Percentiles rank a stretch among this genome's conserved stretches.
Evolutionary conservation across 2,329 filamentous ascomycete species (phyloP).

Genomic region (Penicillium sp.): DNA sequence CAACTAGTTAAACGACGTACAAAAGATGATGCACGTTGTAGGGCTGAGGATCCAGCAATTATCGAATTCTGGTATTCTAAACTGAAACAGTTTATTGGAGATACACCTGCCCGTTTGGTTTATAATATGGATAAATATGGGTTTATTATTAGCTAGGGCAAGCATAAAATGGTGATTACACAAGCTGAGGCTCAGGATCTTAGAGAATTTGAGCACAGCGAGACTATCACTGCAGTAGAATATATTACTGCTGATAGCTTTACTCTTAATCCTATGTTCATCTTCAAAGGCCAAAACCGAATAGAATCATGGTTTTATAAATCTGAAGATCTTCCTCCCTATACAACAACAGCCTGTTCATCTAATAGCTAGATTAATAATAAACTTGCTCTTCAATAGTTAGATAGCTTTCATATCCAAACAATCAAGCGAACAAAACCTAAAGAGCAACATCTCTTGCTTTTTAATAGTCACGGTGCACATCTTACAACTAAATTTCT

Average conservation of each 20-base stretch:
- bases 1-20: too few species aligned
- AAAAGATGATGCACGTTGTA: too few species aligned
- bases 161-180: too few species aligned
- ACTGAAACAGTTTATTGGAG: too few species aligned
- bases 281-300: neutral
- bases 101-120: too few species aligned
- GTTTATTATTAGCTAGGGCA: too few species aligned
- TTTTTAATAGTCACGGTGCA: neutral
- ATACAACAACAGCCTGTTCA: neutral
- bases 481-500: neutral
- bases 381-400: neutral
- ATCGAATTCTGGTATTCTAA: too few species aligned
- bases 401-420: neutral
- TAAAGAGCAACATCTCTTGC: neutral
- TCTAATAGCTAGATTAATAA: neutral
- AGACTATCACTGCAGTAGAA: neutral
- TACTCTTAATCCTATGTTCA: neutral
- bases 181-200: too few species aligned
- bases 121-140: too few species aligned
- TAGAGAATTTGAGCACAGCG: neutral
- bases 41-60: too few species aligned
- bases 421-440: neutral
- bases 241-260: neutral
- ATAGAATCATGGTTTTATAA: neutral
- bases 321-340: neutral